These are phyloP conservation scores for Closterium sp. DNA, from an alignment of 139 green algal species.

Conservation along the genomic window DNA sequence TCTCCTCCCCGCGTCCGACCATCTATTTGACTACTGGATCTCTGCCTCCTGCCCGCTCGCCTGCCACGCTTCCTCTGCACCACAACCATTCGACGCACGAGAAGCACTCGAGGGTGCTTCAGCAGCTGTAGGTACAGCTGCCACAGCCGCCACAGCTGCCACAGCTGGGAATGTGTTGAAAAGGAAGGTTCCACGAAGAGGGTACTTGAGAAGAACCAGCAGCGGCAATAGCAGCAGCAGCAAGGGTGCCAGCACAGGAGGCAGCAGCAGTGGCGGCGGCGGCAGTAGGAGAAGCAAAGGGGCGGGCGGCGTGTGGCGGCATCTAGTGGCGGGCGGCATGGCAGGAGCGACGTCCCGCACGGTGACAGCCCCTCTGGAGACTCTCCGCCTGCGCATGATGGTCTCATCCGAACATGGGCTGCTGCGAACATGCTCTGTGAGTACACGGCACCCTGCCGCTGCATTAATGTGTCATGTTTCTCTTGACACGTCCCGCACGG, in stretches of 20 bases:
- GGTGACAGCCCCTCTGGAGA: conserved; percentile 78
- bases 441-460: no score
- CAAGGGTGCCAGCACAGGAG: not conserved
- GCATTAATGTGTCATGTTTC: no score
- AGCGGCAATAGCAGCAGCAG: not conserved
- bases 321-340: conserved; percentile 76
- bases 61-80: conserved; percentile 31
- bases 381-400: conserved; percentile 66
- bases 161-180: not conserved
- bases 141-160: not conserved
- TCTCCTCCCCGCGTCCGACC: conserved; percentile 32
- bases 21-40: conserved; percentile 47
- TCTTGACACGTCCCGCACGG: no score
- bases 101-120: no score
- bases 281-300: not conserved
- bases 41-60: conserved; percentile 20
- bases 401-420: conserved; percentile 28
- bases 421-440: conserved; percentile 53
- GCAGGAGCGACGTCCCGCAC: conserved; percentile 73
- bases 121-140: not conserved
- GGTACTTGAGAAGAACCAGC: not conserved
- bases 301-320: conserved; percentile 39
- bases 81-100: no score
- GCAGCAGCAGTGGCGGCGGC: not conserved
- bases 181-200: not conserved